Evolutionary conservation across 768 basidiomycete genomes (phyloP), one percentile per base, ranked within the genome.

Genomic region (Pleurotus tuoliensis): DNA sequence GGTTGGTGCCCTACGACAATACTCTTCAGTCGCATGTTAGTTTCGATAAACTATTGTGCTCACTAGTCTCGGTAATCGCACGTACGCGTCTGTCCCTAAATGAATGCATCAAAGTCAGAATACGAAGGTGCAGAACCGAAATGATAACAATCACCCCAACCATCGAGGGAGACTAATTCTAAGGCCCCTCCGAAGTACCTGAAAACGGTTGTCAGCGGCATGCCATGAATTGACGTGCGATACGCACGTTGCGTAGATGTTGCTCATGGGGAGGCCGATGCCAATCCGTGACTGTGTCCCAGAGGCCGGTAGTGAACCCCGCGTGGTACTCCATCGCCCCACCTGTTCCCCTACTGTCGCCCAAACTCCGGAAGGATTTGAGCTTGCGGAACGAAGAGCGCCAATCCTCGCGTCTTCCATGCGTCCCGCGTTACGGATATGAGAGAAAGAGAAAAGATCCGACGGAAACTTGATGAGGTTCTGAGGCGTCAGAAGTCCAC

Each of bases 391-490:
- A 12, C 90, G 81, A 55, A 91, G 71, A 4, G 88, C 87, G 11
- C 83, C 84, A 25, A 93, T 67, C 6, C 89, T 82, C 15, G 83
- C 79, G 62, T 80, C 71, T 50, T 88, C 80, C 69, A 94, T 70
- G 48, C 90, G 78, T 18, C 82, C 74, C 1, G 87, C 83, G 64
- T 92, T 92, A 8, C 92, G 82, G 24, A 87, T 67, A 69, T 94
- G 92, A 3, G 92, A 94, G 73, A 95, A 94, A 3, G 92, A 94
- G 70, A 92, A 93, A 4, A 94, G 75, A 66, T 94, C 92, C 16
- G 86, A 82, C 0, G 92, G 84, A 1, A 77, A 77, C 57, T 76
- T 76, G 49, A 90, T 78, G 46, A 65, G 67, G 58, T 69, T 72
- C 55, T 80, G 71, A 5, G 78, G 65, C 16, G 73, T 77, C 44